These are phyloP conservation scores for Amoebophrya sp. DNA, from an alignment of 169 alveolate genomes.

Conservation along the genomic window DNA sequence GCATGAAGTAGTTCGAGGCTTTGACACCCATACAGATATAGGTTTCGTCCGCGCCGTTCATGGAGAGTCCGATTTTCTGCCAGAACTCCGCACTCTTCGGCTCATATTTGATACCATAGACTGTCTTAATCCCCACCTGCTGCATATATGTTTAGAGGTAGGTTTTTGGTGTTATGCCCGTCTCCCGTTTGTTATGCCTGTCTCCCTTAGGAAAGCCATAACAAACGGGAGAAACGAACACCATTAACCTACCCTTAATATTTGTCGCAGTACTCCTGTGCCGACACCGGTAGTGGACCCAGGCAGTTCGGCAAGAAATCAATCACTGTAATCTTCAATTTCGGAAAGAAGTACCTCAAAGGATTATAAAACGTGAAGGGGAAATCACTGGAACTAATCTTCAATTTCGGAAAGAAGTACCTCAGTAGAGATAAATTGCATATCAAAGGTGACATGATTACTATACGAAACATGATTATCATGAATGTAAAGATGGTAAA, in stretches of 20 bases:
- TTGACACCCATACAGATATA: constrained; percentile 50
- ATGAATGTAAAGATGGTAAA: too few relatives aligned
- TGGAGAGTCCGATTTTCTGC: constrained; percentile 44
- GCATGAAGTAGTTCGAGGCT: constrained; percentile 53
- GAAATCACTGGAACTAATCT: too few relatives aligned
- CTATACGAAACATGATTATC: too few relatives aligned
- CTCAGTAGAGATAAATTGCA: too few relatives aligned
- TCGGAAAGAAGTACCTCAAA: constrained; percentile 47
- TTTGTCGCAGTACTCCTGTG: constrained; percentile 47
- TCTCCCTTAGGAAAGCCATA: too few relatives aligned
- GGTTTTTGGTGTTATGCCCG: too few relatives aligned
- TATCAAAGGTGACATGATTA: too few relatives aligned
- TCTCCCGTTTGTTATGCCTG: too few relatives aligned
- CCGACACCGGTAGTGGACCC: constrained; percentile 47
- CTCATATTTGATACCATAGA: constrained; percentile 38
- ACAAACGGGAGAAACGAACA: too few relatives aligned
- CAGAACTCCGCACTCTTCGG: constrained; percentile 45
- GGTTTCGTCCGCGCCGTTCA: constrained; percentile 45
- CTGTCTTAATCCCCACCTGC: constrained; percentile 41
- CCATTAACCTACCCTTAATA: too few relatives aligned
- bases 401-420: too few relatives aligned
- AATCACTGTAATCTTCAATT: constrained; percentile 42
- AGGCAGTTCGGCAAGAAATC: constrained; percentile 48
- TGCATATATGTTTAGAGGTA: constrained; percentile 44
- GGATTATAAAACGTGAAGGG: too few relatives aligned